Evolutionary conservation across 2,329 filamentous ascomycete genomes (phyloP), one percentile per base, ranked within the genome.

Genomic region (Cladophialophora bantiana): DNA sequence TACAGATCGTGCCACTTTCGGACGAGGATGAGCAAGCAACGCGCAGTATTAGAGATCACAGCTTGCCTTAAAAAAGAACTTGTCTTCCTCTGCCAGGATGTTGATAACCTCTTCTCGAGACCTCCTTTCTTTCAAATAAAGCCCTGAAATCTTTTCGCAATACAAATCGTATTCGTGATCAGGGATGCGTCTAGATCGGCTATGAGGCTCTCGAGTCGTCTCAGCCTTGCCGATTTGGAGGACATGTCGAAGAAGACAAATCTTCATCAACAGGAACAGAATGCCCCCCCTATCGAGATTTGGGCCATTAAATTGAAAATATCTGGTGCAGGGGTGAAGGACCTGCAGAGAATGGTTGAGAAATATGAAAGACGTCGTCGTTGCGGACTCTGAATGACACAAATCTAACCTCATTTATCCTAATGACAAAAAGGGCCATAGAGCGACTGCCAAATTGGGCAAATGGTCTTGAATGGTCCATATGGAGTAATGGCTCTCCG

Each of bases 141-240:
- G 34, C 13, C n/a, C 4, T 31, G n/a, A n/a, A 36, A 56, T 56
- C 15, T 20, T 18, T 34, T 13, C n/a, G n/a, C 53, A 32, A 36
- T 38, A 36, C 31, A 7, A 7, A 13, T 38, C 53, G 32, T 56
- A 56, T 36, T 56, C 53, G 34, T 56, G 10, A 36, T 56, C 53
- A 31, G 53, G n/a, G n/a, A 56, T 56, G 53, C 53, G 32, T 36
- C 53, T 56, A 9, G 53, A 56, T 34, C 53, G 26, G 31, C 34
- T 3, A 3, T 10, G 12, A 10, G 31, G 34, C 34, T n/a, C 13
- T 36, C n/a, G 10, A 10, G 7, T 15, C n/a, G 15, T n/a, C 26
- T 34, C 32, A 36, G 26, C 53, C 53, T 56, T 34, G 53, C 9
- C 53, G 34, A 4, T 18, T 32, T 34, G 53, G 15, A 36, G 9